Conservation (phyloP, 495 filamentous ascomycete genomes). For the Aspergillus ostianus region DNA sequence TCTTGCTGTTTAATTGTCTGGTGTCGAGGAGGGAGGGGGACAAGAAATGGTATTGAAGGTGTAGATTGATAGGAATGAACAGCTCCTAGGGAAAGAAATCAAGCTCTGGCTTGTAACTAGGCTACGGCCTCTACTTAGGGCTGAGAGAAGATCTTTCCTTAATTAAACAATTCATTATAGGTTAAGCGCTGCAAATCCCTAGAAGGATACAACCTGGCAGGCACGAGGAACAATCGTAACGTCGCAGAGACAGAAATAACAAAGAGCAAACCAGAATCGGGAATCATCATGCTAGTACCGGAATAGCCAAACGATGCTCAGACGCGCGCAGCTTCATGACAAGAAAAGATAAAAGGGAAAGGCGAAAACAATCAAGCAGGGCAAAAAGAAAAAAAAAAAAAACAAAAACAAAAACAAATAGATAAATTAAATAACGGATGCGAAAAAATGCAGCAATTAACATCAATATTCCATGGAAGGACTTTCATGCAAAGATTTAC, state of each 20-base stretch:
- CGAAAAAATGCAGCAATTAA: conserved; percentile 7
- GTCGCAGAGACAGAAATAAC: neutral
- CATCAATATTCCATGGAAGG: neutral
- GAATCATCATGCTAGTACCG: conserved; percentile 14
- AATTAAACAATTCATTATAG: conserved; percentile 5
- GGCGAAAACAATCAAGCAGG: neutral
- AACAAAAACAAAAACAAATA: neutral
- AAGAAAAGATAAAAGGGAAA: neutral
- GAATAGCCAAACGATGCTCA: conserved; percentile 13
- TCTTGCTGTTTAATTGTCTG: neutral
- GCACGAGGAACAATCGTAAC: conserved; percentile 9
- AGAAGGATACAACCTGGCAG: conserved; percentile 2
- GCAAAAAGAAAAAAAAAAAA: neutral
- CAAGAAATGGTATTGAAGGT: too few species aligned
- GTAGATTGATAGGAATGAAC: too few species aligned
- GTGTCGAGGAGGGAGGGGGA: too few species aligned
- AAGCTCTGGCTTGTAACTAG: too few species aligned
- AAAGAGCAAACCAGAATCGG: conserved; percentile 5
- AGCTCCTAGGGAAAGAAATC: neutral
- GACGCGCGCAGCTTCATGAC: conserved; percentile 9
- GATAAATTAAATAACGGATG: neutral
- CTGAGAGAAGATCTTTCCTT: neutral
- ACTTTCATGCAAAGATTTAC: conserved; percentile 21
- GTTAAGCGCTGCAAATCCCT: neutral
- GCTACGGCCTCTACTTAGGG: neutral